Percentiles rank a stretch among this genome's conserved stretches.
These are phyloP conservation scores for Botrytis elliptica DNA, from an alignment of 2,329 filamentous ascomycete species.

Conservation along the genomic window DNA sequence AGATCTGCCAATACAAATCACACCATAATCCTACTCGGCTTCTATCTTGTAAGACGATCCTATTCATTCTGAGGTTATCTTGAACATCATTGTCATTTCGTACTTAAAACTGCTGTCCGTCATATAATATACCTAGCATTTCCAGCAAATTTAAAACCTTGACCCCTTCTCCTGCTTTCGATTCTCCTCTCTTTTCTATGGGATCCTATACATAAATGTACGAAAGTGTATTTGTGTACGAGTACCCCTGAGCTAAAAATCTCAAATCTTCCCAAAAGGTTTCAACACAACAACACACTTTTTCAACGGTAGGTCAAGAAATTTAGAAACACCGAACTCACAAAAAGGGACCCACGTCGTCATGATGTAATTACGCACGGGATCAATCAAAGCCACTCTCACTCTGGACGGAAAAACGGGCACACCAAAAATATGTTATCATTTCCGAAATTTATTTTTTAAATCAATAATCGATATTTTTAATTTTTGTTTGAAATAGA, in stretches of 20 bases:
- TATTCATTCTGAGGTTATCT: background rate
- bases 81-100: constrained; percentile 4
- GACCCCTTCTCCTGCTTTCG: constrained; percentile 3
- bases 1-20: background rate
- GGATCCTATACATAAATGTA: background rate
- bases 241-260: constrained; percentile 14
- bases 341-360: background rate
- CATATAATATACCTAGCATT: constrained; percentile 4
- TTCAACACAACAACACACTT: background rate
- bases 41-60: background rate
- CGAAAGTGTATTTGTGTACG: background rate
- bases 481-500: no score
- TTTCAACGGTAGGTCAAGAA: background rate
- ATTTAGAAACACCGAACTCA: constrained; percentile 7
- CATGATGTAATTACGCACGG: constrained; percentile 16
- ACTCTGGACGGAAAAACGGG: no score
- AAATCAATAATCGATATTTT: no score
- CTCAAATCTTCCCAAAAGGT: background rate
- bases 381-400: constrained; percentile 6
- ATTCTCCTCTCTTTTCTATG: background rate
- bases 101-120: constrained; percentile 4
- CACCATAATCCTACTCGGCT: constrained; percentile 3
- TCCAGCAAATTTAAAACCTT: constrained; percentile 4
- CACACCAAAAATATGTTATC: no score
- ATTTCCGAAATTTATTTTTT: no score